Base-by-base conservation (phyloP, 2,329 filamentous ascomycete genomes). In the Trichocomaceae sp. region DNA sequence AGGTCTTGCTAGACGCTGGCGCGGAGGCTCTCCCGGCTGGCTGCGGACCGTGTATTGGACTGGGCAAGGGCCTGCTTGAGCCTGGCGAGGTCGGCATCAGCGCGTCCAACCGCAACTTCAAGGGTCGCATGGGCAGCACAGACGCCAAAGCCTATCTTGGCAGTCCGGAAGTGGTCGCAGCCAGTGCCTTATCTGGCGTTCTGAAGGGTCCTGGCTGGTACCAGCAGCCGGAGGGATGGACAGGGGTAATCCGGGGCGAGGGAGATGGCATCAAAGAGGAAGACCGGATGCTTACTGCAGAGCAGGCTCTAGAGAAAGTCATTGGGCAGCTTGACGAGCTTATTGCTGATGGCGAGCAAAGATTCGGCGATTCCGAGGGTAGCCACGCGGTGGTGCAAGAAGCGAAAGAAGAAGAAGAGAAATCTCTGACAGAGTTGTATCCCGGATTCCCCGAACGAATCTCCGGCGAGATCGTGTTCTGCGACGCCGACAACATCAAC, bases 151-250 rank as follows among this genome's bases (percentile, higher is more conserved):
- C 90, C 0, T 96, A 96, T 68, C 83, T 96, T 0, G 87, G 86
- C 5, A 92, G 87, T 61, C 91, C 93, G 0, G 91, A 96, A 65
- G 85, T 96, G 2, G 92, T 97, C 0, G 92, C 92, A 3, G 91
- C 93, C 7, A 95, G 88, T 63, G 92, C 92, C 2, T 73, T 96
- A 47, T 75, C 61, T 55, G 76, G 76, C 49, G 70, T 67, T 47
- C 68, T 79, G 47, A 67, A 65, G 9, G 87, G 90, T 0, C 88
- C 92, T 1, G 89, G 87, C 22, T 84, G 80, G 79, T 96, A 95
- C 67, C 69, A 88, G 69, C 80, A 80, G 64, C 87, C 89, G 0
- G 82, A 85, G 52, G 83, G 81, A 48, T 88, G 66, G 85, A 85
- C 55, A 46, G 73, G 71, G 17, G 75, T 78, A 20, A 79, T 84